Base-by-base conservation (phyloP, 2,329 filamentous ascomycete species). In the Calonectria henricotiae region DNA sequence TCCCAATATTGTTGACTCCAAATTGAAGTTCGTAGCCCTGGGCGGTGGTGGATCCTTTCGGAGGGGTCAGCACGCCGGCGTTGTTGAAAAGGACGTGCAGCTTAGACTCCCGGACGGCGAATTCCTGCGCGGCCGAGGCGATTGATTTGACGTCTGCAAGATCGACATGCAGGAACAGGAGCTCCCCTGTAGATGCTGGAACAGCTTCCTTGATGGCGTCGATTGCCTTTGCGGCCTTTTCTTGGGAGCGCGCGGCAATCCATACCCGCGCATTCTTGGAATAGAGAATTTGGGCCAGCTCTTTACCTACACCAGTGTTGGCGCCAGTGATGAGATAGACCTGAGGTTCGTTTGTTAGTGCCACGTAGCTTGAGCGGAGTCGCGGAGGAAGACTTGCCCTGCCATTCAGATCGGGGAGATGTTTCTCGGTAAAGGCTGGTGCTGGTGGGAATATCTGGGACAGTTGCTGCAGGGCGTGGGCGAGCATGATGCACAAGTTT, bases 1-100 rank as follows among this genome's bases (percentile, higher is more conserved):
- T 65, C 0, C 74, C 74, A 1, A 76, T 49, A 4, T 67, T 65
- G 23, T 76, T 75, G 0, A 71, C 74, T 1, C 71, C 68, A n/a
- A 76, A 44, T 1, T 73, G 75, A 1, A 76, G 51, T 25, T 76
- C 74, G 12, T 72, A 69, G 4, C 68, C 72, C 12, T 76, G 74
- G 5, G 49, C 65, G 2, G 70, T 73, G 3, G 55, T 60, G 9
- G 72, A 72, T 0, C 72, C 74, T 1, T 13, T 25, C 0, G 72
- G 70, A 15, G 74, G 74, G 1, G 62, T 63, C 2, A 71, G 70
- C 2, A 73, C 58, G 1, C 74, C 74, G 0, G 74, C 72, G 7
- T 76, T 76, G 13, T 76, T 76, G 54, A 73, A 75, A 0, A 75
- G 37, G 1, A 72, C 55, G 12, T 76, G 60, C 0, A 76, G 41